These are phyloP conservation scores for Phytophthora brassicae DNA, from an alignment of 352 stramenopile species.

Conservation along the genomic window DNA sequence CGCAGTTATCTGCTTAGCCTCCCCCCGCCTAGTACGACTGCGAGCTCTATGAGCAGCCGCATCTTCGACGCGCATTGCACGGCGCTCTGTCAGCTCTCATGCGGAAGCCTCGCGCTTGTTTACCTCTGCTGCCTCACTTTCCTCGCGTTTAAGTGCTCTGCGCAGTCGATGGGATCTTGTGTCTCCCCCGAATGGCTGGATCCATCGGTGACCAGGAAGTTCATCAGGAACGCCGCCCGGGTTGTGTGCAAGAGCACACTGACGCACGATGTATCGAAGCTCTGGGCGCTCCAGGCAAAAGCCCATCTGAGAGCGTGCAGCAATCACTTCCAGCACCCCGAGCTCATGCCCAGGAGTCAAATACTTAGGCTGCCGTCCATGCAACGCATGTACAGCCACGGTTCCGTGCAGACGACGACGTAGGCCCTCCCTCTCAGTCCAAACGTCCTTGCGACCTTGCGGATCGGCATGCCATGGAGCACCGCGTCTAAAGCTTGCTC, in stretches of 20 bases:
- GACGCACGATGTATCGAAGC: neutral
- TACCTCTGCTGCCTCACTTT: no score
- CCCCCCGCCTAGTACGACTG: no score
- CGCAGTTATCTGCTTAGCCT: no score
- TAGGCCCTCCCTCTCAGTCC: neutral
- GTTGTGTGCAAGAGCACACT: neutral
- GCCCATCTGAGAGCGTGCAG: neutral
- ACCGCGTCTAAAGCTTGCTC: neutral
- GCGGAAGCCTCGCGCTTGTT: no score
- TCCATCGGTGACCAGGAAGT: no score
- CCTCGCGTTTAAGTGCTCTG: no score
- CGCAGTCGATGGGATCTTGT: no score
- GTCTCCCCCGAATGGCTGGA: no score
- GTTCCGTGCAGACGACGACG: neutral
- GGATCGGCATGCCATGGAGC: neutral
- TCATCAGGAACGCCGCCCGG: neutral
- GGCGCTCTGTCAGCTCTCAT: no score
- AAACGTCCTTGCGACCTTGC: neutral
- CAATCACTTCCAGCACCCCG: neutral
- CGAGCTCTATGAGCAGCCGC: no score
- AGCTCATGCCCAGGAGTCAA: neutral
- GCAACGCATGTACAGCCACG: neutral
- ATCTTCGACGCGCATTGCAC: no score
- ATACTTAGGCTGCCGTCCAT: neutral
- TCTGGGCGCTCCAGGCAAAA: neutral